These are phyloP conservation scores for Paspalum vaginatum DNA, from an alignment of 176 grass and related monocot genomes.

Conservation along the genomic window DNA sequence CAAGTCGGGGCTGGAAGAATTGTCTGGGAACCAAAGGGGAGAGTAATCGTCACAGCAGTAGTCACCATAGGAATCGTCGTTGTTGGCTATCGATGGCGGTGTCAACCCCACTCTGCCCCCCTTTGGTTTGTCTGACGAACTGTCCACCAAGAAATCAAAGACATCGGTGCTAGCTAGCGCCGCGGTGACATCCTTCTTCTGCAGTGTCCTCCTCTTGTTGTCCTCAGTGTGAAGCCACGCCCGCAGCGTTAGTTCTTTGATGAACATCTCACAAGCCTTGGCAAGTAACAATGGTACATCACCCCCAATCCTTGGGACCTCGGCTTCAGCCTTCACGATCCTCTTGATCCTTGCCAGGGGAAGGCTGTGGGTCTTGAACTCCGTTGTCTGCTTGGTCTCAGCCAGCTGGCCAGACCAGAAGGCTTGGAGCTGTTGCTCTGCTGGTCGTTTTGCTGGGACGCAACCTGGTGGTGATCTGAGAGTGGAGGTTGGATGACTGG, in stretches of 20 bases:
- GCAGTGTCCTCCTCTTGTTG: slow-evolving; percentile 27
- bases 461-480: slow-evolving; percentile 45
- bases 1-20: background rate
- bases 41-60: slow-evolving; percentile 6
- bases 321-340: slow-evolving; percentile 31
- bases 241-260: slow-evolving; percentile 29
- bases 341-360: slow-evolving; percentile 38
- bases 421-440: slow-evolving; percentile 13
- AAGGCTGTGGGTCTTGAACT: slow-evolving; percentile 30
- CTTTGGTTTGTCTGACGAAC: background rate
- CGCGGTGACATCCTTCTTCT: background rate
- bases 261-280: slow-evolving; percentile 41
- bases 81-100: background rate
- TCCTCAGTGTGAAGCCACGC: slow-evolving; percentile 32
- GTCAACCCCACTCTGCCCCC: background rate
- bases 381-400: slow-evolving; percentile 20
- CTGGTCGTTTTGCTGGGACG: slow-evolving; percentile 44
- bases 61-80: background rate
- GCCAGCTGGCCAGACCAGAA: slow-evolving; percentile 15
- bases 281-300: slow-evolving; percentile 6
- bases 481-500: slow-evolving; percentile 3
- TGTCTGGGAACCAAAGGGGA: background rate
- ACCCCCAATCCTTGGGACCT: background rate
- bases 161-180: background rate
- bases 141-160: slow-evolving; percentile 26